These are phyloP conservation scores for Lagenidium giganteum DNA, from an alignment of 352 stramenopile genomes.

Conservation along the genomic window DNA sequence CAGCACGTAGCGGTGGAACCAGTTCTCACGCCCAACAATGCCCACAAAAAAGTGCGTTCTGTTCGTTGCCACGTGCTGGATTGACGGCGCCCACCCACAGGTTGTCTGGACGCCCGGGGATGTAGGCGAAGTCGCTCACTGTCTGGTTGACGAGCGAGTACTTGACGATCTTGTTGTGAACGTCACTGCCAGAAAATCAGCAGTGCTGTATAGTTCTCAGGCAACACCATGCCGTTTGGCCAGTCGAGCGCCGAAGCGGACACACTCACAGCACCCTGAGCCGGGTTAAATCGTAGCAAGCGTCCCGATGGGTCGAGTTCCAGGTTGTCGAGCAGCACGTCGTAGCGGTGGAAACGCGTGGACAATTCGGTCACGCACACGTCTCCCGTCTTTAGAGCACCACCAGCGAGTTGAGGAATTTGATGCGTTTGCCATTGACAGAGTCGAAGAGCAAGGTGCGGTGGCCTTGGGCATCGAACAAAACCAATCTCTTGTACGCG, in stretches of 20 bases:
- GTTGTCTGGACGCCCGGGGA: slow-evolving; percentile 50
- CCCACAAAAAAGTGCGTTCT: slow-evolving; percentile 53
- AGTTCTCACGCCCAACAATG: slow-evolving; percentile 24
- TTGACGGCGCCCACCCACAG: too few relatives aligned
- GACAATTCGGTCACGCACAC: slow-evolving; percentile 61
- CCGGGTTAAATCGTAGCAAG: slow-evolving; percentile 44
- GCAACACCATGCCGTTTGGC: slow-evolving; percentile 40
- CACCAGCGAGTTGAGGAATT: slow-evolving; percentile 43
- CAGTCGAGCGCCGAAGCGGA: slow-evolving; percentile 27
- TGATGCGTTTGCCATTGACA: slow-evolving; percentile 26
- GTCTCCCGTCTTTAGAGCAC: slow-evolving; percentile 31
- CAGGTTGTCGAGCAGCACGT: slow-evolving; percentile 39
- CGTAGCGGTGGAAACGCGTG: slow-evolving; percentile 37
- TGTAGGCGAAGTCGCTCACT: slow-evolving; percentile 52
- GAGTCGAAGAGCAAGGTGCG: slow-evolving; percentile 50
- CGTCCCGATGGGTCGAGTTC: slow-evolving; percentile 39
- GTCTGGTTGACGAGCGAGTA: slow-evolving; percentile 34
- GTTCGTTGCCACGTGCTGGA: too few relatives aligned
- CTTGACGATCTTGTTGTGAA: slow-evolving; percentile 55
- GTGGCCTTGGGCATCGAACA: slow-evolving; percentile 48
- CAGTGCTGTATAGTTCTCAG: slow-evolving; percentile 27
- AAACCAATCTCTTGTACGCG: slow-evolving; percentile 47
- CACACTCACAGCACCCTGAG: slow-evolving; percentile 18
- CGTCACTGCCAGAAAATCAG: slow-evolving; percentile 38
- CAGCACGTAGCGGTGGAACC: slow-evolving; percentile 18